Evolutionary conservation across 306 rosid species (phyloP), one percentile per base, ranked within the genome.

Genomic region (Ochetophila trinervis): DNA sequence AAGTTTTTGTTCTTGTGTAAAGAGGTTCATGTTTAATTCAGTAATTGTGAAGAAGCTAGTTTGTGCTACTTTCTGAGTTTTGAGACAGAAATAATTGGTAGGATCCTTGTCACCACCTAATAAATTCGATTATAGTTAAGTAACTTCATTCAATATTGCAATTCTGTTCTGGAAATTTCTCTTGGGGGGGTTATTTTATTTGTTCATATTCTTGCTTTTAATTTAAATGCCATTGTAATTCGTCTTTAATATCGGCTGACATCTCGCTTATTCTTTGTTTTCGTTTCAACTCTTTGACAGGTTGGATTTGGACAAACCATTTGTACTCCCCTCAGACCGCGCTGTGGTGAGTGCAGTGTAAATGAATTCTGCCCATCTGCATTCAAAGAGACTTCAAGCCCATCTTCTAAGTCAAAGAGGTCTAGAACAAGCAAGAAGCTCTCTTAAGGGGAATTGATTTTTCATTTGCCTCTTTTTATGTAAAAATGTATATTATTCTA

Each of bases 241-340:
- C 17, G 36, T 23, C 27, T 18, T 54, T 37, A 8, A 18, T 16
- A 16, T n/a, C 10, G 21, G 17, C 12, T 30, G 50, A 8, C 17
- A 14, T 32, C 36, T 37, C 35, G 12, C 19, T 57, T 18, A 7
- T 21, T 8, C 11, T 58, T 17, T 5, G 18, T 52, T 71, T 6
- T 32, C 24, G 8, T 52, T 44, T 19, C 34, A 9, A 42, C 63
- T 62, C 51, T 67, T 71, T 50, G 72, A 72, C 80, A 87, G 97
- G 97, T 91, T 21, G 89, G 92, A 2, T 92, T 92, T 82, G 98
- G 96, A 75, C 83, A 89, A 70, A 79, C 89, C 5, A 67, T 89
- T 30, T 92, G 98, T 69, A 87, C 91, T 32, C 89, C 98, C 9
- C 83, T 84, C 54, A 54, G 96, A 70, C 96, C 98, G 65, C 79